Base-by-base conservation (phyloP, 768 basidiomycete species). In the Lentinula boryana region DNA sequence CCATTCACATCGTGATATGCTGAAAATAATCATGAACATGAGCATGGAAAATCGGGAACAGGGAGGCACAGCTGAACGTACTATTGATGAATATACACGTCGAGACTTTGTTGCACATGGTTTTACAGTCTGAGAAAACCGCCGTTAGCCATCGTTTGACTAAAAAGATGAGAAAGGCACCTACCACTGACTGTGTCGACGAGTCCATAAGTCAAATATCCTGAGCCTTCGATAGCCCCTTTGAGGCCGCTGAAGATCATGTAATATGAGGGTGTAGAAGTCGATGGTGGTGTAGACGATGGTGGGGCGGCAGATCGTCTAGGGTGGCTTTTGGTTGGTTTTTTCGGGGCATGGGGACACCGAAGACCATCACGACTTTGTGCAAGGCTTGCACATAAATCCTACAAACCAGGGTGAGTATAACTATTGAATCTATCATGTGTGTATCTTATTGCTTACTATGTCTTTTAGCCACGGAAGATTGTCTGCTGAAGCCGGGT, bases 1-100 rank as follows among this genome's bases (percentile, higher is more conserved):
- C 70, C 75, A 58, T 76, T 74, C 23, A 72, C 69, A 57, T 76
- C 74, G 62, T 72, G 69, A 64, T 74, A 75, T 2, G 69, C 75
- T 75, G 27, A 13, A 9, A 12, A 27, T 10, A 49, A 4, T 31
- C 0, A 21, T 49, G 23, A 21, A 49, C 27, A 8, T 7, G 7
- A 27, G 12, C 31, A 33, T 9, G 31, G 21, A 27, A 49, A 18
- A 32, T 27, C 27, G 27, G 27, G 27, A 27, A 3, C 27, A 27
- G 27, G 27, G 27, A 27, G 27, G 27, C 27, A 27, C 27, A 27
- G 27, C 27, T 27, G 13, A 9, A 70, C 72, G 50, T 64, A 74
- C 74, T 68, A 61, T 76, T 74, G 31, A 72, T 60, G 60, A 73
- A 74, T 15, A 56, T 63, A 54, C 74, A 75, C 41, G 68, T 74